phyloP scores from a whole-genome alignment of 345 rosid genomes.

The Eucalyptus microcorys region DNA sequence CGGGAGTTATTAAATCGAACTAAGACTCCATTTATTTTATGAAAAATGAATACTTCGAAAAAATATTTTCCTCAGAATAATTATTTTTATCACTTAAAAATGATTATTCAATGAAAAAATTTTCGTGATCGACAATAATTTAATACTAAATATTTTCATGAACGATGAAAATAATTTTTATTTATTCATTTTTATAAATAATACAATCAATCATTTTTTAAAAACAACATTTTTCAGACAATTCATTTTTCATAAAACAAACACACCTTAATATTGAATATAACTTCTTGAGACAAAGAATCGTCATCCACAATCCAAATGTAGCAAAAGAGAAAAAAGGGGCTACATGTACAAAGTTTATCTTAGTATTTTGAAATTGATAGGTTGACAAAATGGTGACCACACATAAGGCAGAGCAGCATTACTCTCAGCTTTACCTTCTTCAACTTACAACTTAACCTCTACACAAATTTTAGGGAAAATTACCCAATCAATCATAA shows the following conservation, averaged over 20 bases:
- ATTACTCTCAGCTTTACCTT: not conserved
- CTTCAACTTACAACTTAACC: not conserved
- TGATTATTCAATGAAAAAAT: accelerated
- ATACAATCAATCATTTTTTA: not conserved
- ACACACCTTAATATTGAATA: too few species aligned
- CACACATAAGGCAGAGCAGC: not conserved
- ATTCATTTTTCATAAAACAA: too few species aligned
- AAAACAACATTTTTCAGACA: too few species aligned
- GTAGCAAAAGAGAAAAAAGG: not conserved
- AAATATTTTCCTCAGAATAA: too few species aligned
- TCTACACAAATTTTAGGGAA: not conserved
- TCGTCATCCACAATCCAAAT: not conserved
- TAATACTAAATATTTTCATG: accelerated
- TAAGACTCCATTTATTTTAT: accelerated
- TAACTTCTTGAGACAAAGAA: accelerated
- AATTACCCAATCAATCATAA: accelerated
- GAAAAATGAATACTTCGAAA: accelerated
- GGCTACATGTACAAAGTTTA: not conserved
- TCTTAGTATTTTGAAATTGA: not conserved
- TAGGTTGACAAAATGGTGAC: not conserved
- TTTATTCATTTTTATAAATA: not conserved
- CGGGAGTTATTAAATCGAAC: not conserved
- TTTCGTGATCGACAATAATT: not conserved
- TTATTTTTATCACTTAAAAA: too few species aligned
- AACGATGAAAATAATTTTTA: accelerated